A percentile compares a stretch with the other conserved stretches of the same genome.
phyloP scores from a whole-genome alignment of 1,284 basidiomycete species.

The Fomitiporia mediterranea region DNA sequence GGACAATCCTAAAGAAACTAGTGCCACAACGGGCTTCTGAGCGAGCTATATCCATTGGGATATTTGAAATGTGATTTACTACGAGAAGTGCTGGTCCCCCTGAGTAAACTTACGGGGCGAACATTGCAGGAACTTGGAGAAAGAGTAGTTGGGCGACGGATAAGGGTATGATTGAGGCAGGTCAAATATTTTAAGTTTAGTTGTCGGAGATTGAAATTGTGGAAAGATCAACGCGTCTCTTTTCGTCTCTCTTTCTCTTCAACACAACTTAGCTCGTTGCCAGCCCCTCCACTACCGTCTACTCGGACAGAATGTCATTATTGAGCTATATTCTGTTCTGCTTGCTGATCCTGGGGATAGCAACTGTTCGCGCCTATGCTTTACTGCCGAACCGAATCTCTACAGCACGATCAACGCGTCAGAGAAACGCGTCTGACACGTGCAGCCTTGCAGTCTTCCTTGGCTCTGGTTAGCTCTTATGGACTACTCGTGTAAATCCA shows the following conservation, averaged over 20 bases:
- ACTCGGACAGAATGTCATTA: not conserved
- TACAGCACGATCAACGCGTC: not conserved
- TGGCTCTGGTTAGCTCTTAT: constrained; percentile 45
- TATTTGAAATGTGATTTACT: constrained; percentile 2
- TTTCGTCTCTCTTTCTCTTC: not conserved
- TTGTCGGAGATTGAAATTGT: not conserved
- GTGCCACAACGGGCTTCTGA: too few relatives aligned
- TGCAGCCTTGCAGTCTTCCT: constrained; percentile 51
- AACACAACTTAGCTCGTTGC: not conserved
- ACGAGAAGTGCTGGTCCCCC: not conserved
- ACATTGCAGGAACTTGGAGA: too few relatives aligned
- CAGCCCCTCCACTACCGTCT: not conserved
- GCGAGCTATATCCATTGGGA: not conserved
- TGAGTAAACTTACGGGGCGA: too few relatives aligned
- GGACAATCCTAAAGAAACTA: too few relatives aligned
- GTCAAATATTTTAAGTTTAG: not conserved
- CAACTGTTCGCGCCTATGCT: not conserved
- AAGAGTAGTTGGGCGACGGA: too few relatives aligned
- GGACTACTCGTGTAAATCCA: not conserved
- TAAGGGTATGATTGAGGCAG: too few relatives aligned
- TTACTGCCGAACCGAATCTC: not conserved
- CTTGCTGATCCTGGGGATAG: not conserved
- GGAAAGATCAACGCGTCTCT: not conserved
- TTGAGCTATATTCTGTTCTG: not conserved
- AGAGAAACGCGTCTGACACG: constrained; percentile 6